Base-by-base conservation (phyloP, 371 early-diverging fungal species). In the Nematocida sp. region DNA sequence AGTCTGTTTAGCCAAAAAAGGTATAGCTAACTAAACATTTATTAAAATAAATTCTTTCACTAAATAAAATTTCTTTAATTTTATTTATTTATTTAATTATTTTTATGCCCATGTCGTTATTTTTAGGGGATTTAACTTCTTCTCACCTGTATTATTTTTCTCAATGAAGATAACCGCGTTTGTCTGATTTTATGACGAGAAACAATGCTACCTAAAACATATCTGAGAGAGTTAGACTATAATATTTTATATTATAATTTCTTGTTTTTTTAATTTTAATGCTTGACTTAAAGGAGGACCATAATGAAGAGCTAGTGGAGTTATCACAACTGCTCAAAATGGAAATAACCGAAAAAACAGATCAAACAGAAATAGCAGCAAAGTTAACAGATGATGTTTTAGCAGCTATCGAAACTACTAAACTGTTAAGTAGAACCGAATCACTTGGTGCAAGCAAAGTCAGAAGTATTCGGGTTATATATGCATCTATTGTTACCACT, bases 141-240 rank as follows among this genome's bases (percentile, higher is more conserved):
- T 58, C 39, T 57, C 57, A 20, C 40, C 57, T 55, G 6, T 70
- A 33, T 15, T n/a, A 11, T 15, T 23, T 70, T 55, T 70, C 57
- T 64, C 80, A 54, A 78, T 78, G 80, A 78, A 9, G 80, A 78
- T 25, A 40, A 40, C 9, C 56, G 80, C 80, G 80, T 78, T 78
- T 78, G 80, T 70, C 80, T 78, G 80, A 78, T 69, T 50, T 7
- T 7, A 50, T 78, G 80, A 78, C 7, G 80, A 70, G 69, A 78
- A 78, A 67, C 69, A 78, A 78, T 54, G 80, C 80, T 78, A 78
- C 80, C 80, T 78, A 72, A 78, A 70, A 46, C 44, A 78, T 52
- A 40, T 78, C 56, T 67, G 52, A 55, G 80, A 69, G 69, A 70
- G 5, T 78, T 71, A 54, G 5, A 3, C 33, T 6, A 57, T 78